Conservation (phyloP, 1,284 basidiomycete genomes). For the Thelephora terrestris region DNA sequence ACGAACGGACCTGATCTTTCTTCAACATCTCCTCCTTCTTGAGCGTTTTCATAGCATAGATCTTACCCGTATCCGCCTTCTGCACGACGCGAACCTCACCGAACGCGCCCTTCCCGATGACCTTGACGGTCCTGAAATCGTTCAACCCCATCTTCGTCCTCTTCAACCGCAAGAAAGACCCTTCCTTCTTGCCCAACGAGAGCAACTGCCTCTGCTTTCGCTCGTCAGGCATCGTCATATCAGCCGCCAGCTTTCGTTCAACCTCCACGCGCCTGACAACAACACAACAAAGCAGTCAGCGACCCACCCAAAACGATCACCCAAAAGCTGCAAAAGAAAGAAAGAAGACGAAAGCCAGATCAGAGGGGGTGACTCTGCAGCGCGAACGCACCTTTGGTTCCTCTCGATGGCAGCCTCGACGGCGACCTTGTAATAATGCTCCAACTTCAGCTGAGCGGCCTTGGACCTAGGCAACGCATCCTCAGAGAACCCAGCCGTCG, state of each 20-base stretch:
- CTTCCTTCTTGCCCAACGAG: conserved; percentile 87
- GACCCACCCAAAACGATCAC: background rate
- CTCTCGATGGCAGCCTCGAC: conserved; percentile 82
- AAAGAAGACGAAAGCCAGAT: no score
- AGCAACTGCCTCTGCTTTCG: conserved; percentile 87
- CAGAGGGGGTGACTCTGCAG: no score
- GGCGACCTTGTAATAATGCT: conserved; percentile 95
- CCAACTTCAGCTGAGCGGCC: conserved; percentile 93
- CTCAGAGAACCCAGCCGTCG: conserved; percentile 75
- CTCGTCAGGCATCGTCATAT: conserved; percentile 67
- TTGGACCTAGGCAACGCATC: conserved; percentile 88
- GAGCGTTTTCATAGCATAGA: conserved; percentile 99
- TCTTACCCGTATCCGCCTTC: conserved; percentile 95
- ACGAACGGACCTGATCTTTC: conserved; percentile 76
- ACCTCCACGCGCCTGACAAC: conserved; percentile 75
- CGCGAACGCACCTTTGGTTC: conserved; percentile 43
- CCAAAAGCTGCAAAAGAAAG: no score
- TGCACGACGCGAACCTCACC: conserved; percentile 95
- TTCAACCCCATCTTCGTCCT: conserved; percentile 88
- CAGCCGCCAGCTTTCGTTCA: conserved; percentile 76
- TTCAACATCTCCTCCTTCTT: conserved; percentile 99
- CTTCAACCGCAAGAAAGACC: conserved; percentile 82
- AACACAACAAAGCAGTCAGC: background rate
- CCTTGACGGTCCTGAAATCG: conserved; percentile 96
- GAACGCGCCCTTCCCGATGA: conserved; percentile 98